Percentiles rank a stretch among this genome's conserved stretches.
phyloP scores from a whole-genome alignment of 768 basidiomycete genomes.

The Lactarius indigo region DNA sequence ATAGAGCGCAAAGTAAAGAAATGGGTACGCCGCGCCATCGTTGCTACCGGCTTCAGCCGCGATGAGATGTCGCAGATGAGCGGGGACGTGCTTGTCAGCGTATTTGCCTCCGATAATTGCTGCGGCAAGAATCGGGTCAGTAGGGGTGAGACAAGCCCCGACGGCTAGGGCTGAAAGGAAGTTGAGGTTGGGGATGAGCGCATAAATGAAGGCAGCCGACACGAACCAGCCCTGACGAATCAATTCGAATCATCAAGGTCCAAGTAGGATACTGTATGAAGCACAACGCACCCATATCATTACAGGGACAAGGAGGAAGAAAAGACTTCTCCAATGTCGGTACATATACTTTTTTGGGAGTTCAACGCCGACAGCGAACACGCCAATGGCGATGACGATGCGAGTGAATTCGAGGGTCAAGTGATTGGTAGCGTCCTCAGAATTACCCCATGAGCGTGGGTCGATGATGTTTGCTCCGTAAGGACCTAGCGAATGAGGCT shows the following conservation, averaged over 20 bases:
- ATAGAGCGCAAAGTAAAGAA: slow-evolving; percentile 87
- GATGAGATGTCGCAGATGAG: slow-evolving; percentile 65
- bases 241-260: background rate
- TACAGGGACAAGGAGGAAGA: slow-evolving; percentile 76
- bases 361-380: slow-evolving; percentile 98
- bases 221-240: slow-evolving; percentile 83
- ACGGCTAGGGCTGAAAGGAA: slow-evolving; percentile 89
- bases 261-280: background rate
- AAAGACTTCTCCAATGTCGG: slow-evolving; percentile 87
- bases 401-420: slow-evolving; percentile 91
- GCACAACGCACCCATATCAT: slow-evolving; percentile 74
- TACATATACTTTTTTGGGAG: slow-evolving; percentile 93
- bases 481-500: slow-evolving; percentile 52
- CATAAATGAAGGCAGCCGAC: slow-evolving; percentile 87
- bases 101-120: slow-evolving; percentile 94
- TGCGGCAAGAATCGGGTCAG: slow-evolving; percentile 90
- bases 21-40: slow-evolving; percentile 96
- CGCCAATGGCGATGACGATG: slow-evolving; percentile 91
- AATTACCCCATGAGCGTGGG: slow-evolving; percentile 69
- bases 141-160: slow-evolving; percentile 90
- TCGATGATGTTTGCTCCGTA: slow-evolving; percentile 79
- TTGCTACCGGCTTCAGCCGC: slow-evolving; percentile 87
- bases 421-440: slow-evolving; percentile 51
- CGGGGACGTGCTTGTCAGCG: slow-evolving; percentile 95
- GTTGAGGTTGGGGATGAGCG: slow-evolving; percentile 81